Evolutionary conservation across 768 basidiomycete species (phyloP), one percentile per base, ranked within the genome.

Genomic region (Mycena floridula): DNA sequence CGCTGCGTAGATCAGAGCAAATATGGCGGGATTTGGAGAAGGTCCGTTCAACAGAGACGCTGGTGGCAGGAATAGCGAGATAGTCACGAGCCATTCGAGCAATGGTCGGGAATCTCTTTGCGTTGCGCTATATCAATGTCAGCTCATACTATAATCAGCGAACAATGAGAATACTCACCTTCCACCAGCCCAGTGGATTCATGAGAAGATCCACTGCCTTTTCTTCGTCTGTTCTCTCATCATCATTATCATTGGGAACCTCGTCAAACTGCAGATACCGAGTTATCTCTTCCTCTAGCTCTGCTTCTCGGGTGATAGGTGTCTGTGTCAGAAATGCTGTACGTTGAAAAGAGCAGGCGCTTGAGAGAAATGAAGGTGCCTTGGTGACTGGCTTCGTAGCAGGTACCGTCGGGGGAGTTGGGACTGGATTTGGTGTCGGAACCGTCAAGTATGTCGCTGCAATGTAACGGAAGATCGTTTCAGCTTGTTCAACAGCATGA

Each of bases 41-140:
- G 2, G 55, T 23, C 2, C 57, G 47, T 42, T 67, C 62, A 18
- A 66, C 62, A 1, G 65, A 62, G 5, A 61, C 56, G 46, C 59
- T 61, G 1, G 63, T 56, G 6, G 52, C 62, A 5, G 63, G 61
- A 43, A 67, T 64, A 22, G 63, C 60, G 8, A 67, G 54, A 45
- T 51, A 59, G 50, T 66, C 58, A 1, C 52, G 52, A 15, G 61
- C 62, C 46, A 66, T 64, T 30, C 46, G 38, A 9, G 62, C 51
- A 22, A 63, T 42, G 7, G 50, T 52, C 0, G 61, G 65, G 28
- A 62, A 66, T 8, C 49, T 50, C 22, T 1, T 40, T 51, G 50
- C 59, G 53, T 2, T 42, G 45, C 59, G 63, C 38, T 26, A 27
- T 37, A 24, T 20, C 42, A 42, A 23, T 20, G 40, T n/a, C n/a